A percentile compares a stretch with the other conserved stretches of the same genome.
Evolutionary conservation across 202 grass and related monocot genomes (phyloP).

Genomic region (Brachypodium distachyon): DNA sequence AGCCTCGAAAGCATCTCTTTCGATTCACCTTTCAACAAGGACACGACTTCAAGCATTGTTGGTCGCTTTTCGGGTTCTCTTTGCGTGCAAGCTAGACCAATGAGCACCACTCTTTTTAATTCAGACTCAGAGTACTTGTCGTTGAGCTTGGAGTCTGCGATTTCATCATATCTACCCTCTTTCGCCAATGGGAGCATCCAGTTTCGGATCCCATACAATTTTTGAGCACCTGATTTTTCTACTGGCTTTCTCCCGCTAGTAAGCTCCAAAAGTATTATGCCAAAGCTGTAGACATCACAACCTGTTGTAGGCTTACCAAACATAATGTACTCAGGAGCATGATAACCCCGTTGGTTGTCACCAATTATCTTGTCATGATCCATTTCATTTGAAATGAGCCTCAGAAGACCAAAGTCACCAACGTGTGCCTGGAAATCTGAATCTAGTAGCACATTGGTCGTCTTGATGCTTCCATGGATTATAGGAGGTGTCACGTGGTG

Average conservation of each 20-base stretch:
- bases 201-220: constrained; percentile 40
- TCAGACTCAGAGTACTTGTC: constrained; percentile 63
- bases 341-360: constrained; percentile 60
- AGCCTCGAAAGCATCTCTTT: constrained; percentile 55
- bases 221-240: constrained; percentile 28
- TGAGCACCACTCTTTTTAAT: constrained; percentile 58
- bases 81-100: constrained; percentile 59
- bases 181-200: constrained; percentile 64
- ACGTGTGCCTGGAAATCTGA: constrained; percentile 52
- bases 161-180: constrained; percentile 60
- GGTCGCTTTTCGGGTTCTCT: constrained; percentile 62
- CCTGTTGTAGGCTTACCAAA: constrained; percentile 50
- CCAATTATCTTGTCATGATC: constrained; percentile 42
- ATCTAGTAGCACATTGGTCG: constrained; percentile 68
- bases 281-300: constrained; percentile 80
- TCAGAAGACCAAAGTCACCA: constrained; percentile 66
- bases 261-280: constrained; percentile 63
- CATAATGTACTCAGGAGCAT: constrained; percentile 70
- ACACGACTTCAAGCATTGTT: constrained; percentile 48
- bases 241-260: constrained; percentile 58
- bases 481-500: constrained; percentile 41
- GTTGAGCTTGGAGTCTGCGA: constrained; percentile 61
- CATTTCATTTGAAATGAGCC: constrained; percentile 44
- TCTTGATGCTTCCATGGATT: constrained; percentile 67
- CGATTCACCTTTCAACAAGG: constrained; percentile 51